Conservation (phyloP, 371 early-diverging fungal genomes). For the Lichtheimia ramosa region DNA sequence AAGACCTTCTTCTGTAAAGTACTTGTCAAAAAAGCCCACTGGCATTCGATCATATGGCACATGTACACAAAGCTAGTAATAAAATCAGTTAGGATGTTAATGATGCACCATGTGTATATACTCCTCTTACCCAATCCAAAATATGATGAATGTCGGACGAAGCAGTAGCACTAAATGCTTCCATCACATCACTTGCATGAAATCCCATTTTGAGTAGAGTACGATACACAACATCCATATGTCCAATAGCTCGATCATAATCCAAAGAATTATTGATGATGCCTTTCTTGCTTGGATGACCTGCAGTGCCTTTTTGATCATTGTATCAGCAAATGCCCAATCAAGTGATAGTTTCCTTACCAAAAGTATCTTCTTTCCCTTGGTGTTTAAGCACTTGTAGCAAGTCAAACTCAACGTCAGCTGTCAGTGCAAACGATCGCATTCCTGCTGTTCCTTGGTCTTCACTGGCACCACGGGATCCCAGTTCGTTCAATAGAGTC, state of each 20-base stretch:
- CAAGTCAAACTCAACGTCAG: slow-evolving; percentile 22
- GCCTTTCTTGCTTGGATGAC: not conserved
- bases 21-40: slow-evolving; percentile 57
- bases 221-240: slow-evolving; percentile 54
- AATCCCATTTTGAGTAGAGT: slow-evolving; percentile 53
- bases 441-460: not conserved
- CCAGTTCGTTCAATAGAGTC: slow-evolving; percentile 1
- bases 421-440: slow-evolving; percentile 9
- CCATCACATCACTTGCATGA: slow-evolving; percentile 41
- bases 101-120: not conserved
- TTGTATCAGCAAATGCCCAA: not conserved
- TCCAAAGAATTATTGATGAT: slow-evolving; percentile 11
- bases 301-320: not conserved
- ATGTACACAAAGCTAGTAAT: slow-evolving; percentile 56
- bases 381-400: slow-evolving; percentile 18
- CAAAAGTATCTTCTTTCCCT: not conserved
- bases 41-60: slow-evolving; percentile 61
- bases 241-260: slow-evolving; percentile 42
- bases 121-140: slow-evolving; percentile 59
- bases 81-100: not conserved
- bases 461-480: not conserved
- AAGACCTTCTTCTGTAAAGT: slow-evolving; percentile 48
- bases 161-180: slow-evolving; percentile 45
- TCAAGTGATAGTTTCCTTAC: too few species aligned
- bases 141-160: slow-evolving; percentile 49